Evolutionary conservation across 345 rosid species (phyloP), one percentile per base, ranked within the genome.

Genomic region (Brassica nigra): DNA sequence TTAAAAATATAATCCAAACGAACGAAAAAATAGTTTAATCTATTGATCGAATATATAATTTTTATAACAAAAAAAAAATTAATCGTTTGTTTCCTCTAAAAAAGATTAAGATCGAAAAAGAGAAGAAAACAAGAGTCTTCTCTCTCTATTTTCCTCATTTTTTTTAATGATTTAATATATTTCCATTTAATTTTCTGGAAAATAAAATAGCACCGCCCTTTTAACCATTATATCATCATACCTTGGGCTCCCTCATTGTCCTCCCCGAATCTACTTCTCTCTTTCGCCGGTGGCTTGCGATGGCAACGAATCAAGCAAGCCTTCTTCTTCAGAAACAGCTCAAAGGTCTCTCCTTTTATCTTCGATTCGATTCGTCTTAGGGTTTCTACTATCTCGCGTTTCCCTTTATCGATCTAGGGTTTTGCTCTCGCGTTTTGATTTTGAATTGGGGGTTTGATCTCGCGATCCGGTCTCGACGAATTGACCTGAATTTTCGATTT

Each of bases 311-410:
- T 30, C 94, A 88, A 82, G 93, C 92, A 1, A 82, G 86, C 80
- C 94, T 91, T 71, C 96, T 93, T 78, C 90, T 93, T 16, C 93
- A 87, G 76, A 92, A 89, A 85, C 96, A 92, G 76, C 94, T 92
- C 70, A 89, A 78, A 90, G 97, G 97, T 83, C 71, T 67, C 75
- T 62, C 23, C n/a, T 28, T 16, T 11, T 69, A 4, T 29, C 20
- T 52, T 54, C 76, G 62, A 62, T 62, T 16, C 36, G 0, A 62
- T 62, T 16, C 36, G 0, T 62, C 71, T 52, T 5, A 15, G 57
- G 57, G 58, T 4, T 44, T 44, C 15, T 47, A 11, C 4, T 4
- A 0, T 12, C 2, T 47, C 16, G 6, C 16, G 1, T 14, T 47
- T 47, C 6, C 16, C 16, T 47, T 47, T 12, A 47, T 47, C 55